Conservation (phyloP, 2,329 filamentous ascomycete genomes). For the Nemania abortiva region DNA sequence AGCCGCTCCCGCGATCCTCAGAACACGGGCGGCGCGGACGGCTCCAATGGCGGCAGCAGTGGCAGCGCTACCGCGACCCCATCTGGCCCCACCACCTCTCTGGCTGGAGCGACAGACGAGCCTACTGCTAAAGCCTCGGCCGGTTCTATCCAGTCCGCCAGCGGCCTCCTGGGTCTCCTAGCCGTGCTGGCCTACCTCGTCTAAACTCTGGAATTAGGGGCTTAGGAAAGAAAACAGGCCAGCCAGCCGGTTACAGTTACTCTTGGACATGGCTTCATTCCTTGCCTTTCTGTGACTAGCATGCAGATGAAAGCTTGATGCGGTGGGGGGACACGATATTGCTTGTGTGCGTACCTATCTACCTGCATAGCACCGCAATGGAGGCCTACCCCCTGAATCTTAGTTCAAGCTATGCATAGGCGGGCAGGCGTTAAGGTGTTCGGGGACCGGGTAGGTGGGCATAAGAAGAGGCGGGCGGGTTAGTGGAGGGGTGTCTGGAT, state of each 20-base stretch:
- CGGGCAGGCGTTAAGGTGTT: conserved; percentile 18
- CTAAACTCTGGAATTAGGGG: conserved; percentile 15
- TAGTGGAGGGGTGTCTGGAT: not conserved
- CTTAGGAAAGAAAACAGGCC: too few relatives aligned
- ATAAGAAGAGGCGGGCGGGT: not conserved
- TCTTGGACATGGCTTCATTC: not conserved
- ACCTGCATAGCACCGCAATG: not conserved
- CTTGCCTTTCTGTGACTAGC: not conserved
- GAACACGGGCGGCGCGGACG: not conserved
- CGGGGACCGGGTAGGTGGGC: not conserved
- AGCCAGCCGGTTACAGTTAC: not conserved
- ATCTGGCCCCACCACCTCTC: conserved; percentile 42
- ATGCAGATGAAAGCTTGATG: not conserved
- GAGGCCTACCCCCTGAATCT: not conserved
- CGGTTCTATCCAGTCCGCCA: conserved; percentile 32
- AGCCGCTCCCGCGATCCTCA: not conserved
- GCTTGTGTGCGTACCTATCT: not conserved
- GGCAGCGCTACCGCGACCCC: conserved; percentile 33
- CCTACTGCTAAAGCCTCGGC: conserved; percentile 31
- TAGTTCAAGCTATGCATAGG: not conserved
- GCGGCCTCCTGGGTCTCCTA: conserved; percentile 41
- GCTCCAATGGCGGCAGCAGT: not conserved
- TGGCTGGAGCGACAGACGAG: conserved; percentile 30
- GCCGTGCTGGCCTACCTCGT: conserved; percentile 40
- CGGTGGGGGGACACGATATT: not conserved